phyloP scores from a whole-genome alignment of 108 stramenopile species.

The Pseudonitzschia delicatissima region DNA sequence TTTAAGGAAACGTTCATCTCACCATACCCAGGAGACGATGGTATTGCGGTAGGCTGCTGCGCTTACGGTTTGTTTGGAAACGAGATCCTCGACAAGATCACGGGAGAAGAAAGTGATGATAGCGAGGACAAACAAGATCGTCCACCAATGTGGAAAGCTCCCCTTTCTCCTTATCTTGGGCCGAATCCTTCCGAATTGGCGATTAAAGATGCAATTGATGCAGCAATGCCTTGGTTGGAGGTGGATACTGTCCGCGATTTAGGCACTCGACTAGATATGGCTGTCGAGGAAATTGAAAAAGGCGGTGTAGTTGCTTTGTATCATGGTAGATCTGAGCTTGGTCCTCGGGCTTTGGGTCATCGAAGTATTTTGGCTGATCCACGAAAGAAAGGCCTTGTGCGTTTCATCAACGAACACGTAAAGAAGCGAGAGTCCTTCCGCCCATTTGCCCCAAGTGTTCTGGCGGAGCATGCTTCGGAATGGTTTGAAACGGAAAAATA shows the following conservation, averaged over 20 bases:
- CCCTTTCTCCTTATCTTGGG: conserved; percentile 80
- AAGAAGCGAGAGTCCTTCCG: conserved; percentile 92
- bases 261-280: conserved; percentile 46
- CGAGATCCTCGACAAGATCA: conserved; percentile 6
- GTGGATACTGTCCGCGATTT: conserved; percentile 57
- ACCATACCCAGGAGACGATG: conserved; percentile 94
- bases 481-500: conserved; percentile 76
- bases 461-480: conserved; percentile 81
- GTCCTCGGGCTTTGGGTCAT: conserved; percentile 92
- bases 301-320: conserved; percentile 89
- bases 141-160: conserved; percentile 53
- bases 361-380: conserved; percentile 93
- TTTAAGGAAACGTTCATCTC: conserved; percentile 86
- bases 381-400: conserved; percentile 69
- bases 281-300: conserved; percentile 65
- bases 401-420: conserved; percentile 86
- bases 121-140: background rate
- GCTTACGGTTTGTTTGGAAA: conserved; percentile 83
- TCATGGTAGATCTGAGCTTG: conserved; percentile 86
- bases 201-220: conserved; percentile 75
- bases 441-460: conserved; percentile 91
- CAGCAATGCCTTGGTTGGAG: conserved; percentile 72
- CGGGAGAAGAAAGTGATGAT: background rate
- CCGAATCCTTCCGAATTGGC: conserved; percentile 45
- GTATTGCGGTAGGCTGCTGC: conserved; percentile 91